Evolutionary conservation across 306 rosid species (phyloP).

Genomic region (Rubus parviflorus): DNA sequence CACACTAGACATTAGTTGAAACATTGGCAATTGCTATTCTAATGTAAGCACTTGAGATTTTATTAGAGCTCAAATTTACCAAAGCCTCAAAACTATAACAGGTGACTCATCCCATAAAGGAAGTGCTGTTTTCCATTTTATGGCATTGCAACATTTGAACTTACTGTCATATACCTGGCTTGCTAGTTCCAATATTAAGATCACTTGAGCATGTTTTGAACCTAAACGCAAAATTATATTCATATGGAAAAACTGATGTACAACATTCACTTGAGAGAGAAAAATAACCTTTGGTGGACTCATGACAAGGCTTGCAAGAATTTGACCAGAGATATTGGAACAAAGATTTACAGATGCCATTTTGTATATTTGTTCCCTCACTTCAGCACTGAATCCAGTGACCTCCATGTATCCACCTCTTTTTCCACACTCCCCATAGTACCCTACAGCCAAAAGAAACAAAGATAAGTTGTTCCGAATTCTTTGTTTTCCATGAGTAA

Average conservation of each 20-base stretch:
- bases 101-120: background rate
- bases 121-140: background rate
- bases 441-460: constrained; percentile 48
- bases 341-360: constrained; percentile 88
- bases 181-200: background rate
- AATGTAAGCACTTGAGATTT: background rate
- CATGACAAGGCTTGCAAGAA: constrained; percentile 89
- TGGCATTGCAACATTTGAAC: background rate
- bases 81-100: background rate
- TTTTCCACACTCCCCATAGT: constrained; percentile 88
- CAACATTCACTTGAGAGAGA: constrained; percentile 10
- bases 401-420: constrained; percentile 97
- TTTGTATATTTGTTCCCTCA: constrained; percentile 88
- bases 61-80: background rate
- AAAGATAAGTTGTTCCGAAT: background rate
- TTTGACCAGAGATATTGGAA: constrained; percentile 87
- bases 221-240: background rate
- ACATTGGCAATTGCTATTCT: too few species aligned
- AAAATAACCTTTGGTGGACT: constrained; percentile 81
- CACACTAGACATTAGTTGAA: background rate
- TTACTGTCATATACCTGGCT: background rate
- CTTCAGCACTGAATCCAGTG: constrained; percentile 75
- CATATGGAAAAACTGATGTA: background rate
- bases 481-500: background rate
- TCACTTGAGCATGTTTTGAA: background rate